phyloP scores from a whole-genome alignment of 345 rosid species.

The Boechera divaricarpa region DNA sequence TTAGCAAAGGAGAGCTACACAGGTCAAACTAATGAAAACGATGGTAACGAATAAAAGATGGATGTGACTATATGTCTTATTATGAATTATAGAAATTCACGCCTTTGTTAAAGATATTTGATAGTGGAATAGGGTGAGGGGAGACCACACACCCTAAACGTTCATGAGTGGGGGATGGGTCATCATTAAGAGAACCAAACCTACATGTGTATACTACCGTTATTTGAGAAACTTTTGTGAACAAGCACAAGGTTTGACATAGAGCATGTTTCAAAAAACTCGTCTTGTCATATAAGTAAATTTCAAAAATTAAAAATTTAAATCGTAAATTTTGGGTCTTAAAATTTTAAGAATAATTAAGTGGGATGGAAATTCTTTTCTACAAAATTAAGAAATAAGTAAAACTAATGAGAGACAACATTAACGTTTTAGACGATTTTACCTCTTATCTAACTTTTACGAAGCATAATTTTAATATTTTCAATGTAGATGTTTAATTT shows the following conservation, averaged over 20 bases:
- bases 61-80: constrained; percentile 25
- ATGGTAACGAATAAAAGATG: constrained; percentile 24
- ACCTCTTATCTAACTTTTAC: too few relatives aligned
- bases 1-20: constrained; percentile 24
- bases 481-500: too few relatives aligned
- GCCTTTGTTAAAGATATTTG: constrained; percentile 3
- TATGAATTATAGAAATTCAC: not conserved
- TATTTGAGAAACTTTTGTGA: not conserved
- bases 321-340: too few relatives aligned
- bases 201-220: not conserved
- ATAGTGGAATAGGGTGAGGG: constrained; percentile 26
- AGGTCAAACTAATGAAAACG: constrained; percentile 31
- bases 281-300: too few relatives aligned
- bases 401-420: too few relatives aligned
- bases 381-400: too few relatives aligned
- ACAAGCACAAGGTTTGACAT: not conserved
- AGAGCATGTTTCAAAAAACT: not conserved
- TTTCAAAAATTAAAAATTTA: too few relatives aligned
- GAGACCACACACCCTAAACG: constrained; percentile 20
- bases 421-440: too few relatives aligned
- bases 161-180: constrained; percentile 15
- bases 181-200: constrained; percentile 30
- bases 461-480: too few relatives aligned
- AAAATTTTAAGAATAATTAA: too few relatives aligned
- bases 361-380: too few relatives aligned